Base-by-base conservation (phyloP, 1,284 basidiomycete species). In the Malassezia nana region DNA sequence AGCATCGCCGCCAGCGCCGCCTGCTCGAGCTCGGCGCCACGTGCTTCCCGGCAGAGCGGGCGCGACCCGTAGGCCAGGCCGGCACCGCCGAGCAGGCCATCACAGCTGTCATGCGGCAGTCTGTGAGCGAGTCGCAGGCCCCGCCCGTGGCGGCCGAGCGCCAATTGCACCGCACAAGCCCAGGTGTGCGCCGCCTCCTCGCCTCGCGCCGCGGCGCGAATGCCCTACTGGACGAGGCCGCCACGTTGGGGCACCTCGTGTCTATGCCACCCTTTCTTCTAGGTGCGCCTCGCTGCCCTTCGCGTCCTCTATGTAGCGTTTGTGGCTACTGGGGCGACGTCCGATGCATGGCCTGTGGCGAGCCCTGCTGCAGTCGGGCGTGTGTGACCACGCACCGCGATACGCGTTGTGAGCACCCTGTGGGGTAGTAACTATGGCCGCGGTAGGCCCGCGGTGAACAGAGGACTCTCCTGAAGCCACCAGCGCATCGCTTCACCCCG, bases 401-500 rank as follows among this genome's bases (percentile, higher is more conserved):
- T 20, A 57, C 55, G 28, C 48, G 55, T 16, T 57, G 55, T 22
- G 55, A 57, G 24, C 46, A 41, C n/a, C 39, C 35, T 2, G 24
- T 46, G 3, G 46, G 31, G 28, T 41, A 54, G 29, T 16, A 18
- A 16, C n/a, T n/a, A n/a, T n/a, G n/a, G n/a, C n/a, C n/a, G n/a
- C 10, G 38, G 39, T 45, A 69, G 39, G 62, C 66, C 12, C 60
- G 65, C 33, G n/a, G 54, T 51, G 54, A 73, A 72, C 12, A 26
- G 41, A 5, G 38, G 50, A 13, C 67, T 57, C 15, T 67, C 50
- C 32, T 65, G 62, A n/a, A 69, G 50, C 70, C 70, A 73, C 70
- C 70, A 73, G 16, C 61, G 46, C 35, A 72, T 41, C 9, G 67
- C 70, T 45, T 72, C 70, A 26, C 68, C 66, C 6, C 66, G 49